Base-by-base conservation (phyloP, 192 early-diverging fungal genomes). In the Coemansia javaensis region DNA sequence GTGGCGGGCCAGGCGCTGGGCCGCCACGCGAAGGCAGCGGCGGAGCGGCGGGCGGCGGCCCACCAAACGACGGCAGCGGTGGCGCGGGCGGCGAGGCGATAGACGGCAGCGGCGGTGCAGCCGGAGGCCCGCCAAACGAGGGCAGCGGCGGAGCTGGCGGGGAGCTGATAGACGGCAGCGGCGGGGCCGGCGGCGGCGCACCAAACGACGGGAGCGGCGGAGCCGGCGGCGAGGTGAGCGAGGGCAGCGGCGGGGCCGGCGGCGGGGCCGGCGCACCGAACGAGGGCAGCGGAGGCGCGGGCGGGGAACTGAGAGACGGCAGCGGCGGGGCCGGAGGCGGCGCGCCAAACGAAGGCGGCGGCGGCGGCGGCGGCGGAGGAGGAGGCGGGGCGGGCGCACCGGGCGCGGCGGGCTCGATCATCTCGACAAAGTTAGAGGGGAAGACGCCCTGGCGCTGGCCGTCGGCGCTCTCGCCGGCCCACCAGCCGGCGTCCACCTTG, bases 401-500 rank as follows among this genome's bases (percentile, higher is more conserved):
- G 37, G 63, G 30, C 35, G 30, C 18, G 57, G 32, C 12, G 41
- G 43, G 0, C 24, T 78, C 77, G 38, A 81, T 73, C 36, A 80
- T 45, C 37, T 79, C 79, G 21, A 83, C 82, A 60, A 78, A 83
- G 66, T 83, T 83, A 31, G 80, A 78, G 18, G 93, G 93, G 75
- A 96, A 96, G 30, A 93, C 60, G 22, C 93, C 93, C 30, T 76
- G 76, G 9, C 82, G 73, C 17, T 70, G 56, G 10, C 89, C 89
- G 56, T 87, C 82, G 44, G 85, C 73, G 45, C 82, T 86, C 22
- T 77, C 77, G 43, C 90, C 94, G 32, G 83, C 79, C 94, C 92
- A 95, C 94, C 94, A 97, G 31, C 88, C 92, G 30, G 90, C 86
- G 63, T 90, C 90, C 36, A 90, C 38, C 71, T 90, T 80, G 14